Conservation (phyloP, 306 rosid species). For the Quercus aquifolioides region DNA sequence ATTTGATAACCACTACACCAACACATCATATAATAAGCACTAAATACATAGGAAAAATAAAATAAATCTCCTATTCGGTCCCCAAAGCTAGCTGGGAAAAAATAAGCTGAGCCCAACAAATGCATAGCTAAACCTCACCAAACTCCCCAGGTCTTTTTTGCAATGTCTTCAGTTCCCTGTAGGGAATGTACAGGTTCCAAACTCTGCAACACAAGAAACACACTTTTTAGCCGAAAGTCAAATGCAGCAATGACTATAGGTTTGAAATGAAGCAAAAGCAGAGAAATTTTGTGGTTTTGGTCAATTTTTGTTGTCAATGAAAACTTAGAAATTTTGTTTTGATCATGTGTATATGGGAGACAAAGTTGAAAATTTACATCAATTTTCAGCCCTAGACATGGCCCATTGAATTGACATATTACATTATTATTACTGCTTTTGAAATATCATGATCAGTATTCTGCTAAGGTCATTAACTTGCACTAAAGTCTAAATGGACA, state of each 20-base stretch:
- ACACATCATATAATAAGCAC: neutral
- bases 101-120: neutral
- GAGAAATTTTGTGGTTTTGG: neutral
- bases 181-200: slow-evolving; percentile 58
- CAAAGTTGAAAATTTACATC: no score
- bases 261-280: neutral
- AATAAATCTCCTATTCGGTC: neutral
- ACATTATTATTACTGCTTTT: no score
- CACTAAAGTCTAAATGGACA: no score
- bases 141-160: neutral
- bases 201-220: slow-evolving; percentile 34
- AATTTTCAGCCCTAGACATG: no score
- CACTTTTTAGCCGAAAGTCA: neutral
- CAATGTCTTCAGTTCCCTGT: slow-evolving; percentile 37
- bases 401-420: no score
- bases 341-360: no score
- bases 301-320: neutral
- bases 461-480: no score
- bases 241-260: neutral
- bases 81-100: neutral
- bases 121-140: neutral
- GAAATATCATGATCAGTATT: no score
- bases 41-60: neutral
- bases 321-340: neutral
- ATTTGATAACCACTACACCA: slow-evolving; percentile 6